Conservation (phyloP, 345 rosid species). For the Murraya paniculata region DNA sequence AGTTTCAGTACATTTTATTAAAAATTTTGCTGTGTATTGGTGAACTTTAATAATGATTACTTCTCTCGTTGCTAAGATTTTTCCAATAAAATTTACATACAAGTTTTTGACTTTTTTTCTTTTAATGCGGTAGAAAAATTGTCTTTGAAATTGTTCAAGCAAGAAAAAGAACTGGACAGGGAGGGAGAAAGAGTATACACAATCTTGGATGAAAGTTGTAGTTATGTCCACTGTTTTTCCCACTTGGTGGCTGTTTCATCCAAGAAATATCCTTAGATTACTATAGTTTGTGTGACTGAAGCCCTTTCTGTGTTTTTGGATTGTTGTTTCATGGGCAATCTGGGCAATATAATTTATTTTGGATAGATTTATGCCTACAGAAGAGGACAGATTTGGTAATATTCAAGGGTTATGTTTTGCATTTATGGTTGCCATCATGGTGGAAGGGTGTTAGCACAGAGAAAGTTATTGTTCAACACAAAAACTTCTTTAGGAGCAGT, state of each 20-base stretch:
- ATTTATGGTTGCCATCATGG: neutral
- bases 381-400: neutral
- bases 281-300: too few species aligned
- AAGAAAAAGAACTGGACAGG: neutral
- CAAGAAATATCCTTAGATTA: neutral
- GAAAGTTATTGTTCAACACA: neutral
- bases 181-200: neutral
- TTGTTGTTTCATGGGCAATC: neutral
- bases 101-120: neutral
- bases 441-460: neutral
- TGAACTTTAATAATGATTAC: neutral
- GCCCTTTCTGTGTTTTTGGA: neutral
- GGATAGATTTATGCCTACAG: neutral
- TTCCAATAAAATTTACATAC: neutral
- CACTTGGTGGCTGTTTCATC: too few species aligned
- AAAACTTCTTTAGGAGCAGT: neutral
- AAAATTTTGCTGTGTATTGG: neutral
- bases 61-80: neutral
- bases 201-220: neutral
- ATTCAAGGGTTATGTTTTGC: neutral
- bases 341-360: slow-evolving; percentile 2
- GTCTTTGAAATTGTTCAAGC: neutral
- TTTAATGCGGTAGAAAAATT: neutral
- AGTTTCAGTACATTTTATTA: neutral
- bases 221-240: neutral